Evolutionary conservation across 768 basidiomycete genomes (phyloP), one percentile per base, ranked within the genome.

Genomic region (Strobilomyces echinocephalus): DNA sequence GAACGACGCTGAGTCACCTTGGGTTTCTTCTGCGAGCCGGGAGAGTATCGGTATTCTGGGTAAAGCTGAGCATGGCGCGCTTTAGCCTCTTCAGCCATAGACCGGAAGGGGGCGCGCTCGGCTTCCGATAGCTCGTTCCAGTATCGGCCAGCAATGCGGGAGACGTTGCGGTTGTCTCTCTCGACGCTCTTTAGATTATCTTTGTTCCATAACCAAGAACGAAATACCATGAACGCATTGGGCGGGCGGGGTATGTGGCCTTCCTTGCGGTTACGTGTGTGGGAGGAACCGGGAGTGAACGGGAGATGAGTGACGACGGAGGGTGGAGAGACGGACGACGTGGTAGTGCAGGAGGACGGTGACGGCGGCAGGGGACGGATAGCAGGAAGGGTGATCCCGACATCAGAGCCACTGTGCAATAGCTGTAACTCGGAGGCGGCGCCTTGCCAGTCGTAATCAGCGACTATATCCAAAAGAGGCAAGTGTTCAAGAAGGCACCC

Each of bases 171-270:
- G 65, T 92, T 89, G 46, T 86, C 82, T 55, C 73, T 77, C 70
- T 87, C 86, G 47, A 80, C 73, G 36, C 69, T 68, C 47, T 80
- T 80, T 30, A 76, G 66, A 35, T 76, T 72, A 3, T 75, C 70
- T 55, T 78, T 77, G 48, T 73, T 69, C 72, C 87, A 79, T 41
- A 86, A 78, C 63, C 79, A 79, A 18, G 84, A 88, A 38, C 91
- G 83, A 66, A 81, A 92, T 55, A 91, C 73, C 70, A 92, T 90
- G 76, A 92, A 95, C 10, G 90, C 85, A 63, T 94, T 95, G 51
- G 87, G 78, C 2, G 91, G 91, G 14, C 91, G 83, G 31, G 83
- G 83, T 35, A 91, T 79, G 64, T 83, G 83, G 34, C 74, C 75
- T 10, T 63, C 69, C 62, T 66, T 69, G 63, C 69, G 70, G 58